Percentiles rank a stretch among this genome's conserved stretches.
Evolutionary conservation across 345 rosid species (phyloP).

Genomic region (Hibiscus trionum): DNA sequence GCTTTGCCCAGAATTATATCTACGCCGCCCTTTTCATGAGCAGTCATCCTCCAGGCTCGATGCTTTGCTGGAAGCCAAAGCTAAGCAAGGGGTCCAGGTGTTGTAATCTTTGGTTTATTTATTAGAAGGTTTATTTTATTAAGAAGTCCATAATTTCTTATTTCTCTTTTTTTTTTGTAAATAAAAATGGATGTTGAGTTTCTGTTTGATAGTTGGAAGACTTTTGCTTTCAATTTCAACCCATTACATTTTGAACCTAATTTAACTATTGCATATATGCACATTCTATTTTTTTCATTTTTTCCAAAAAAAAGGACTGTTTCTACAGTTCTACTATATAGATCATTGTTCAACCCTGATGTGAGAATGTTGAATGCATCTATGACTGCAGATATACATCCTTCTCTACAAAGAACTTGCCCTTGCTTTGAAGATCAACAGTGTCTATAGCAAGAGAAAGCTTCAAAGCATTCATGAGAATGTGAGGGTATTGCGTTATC

Average conservation of each 20-base stretch:
- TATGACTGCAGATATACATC: slow-evolving; percentile 70
- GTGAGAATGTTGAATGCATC: not conserved
- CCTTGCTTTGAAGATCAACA: slow-evolving; percentile 94
- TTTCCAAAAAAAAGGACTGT: not conserved
- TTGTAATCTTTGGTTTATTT: not conserved
- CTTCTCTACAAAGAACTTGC: slow-evolving; percentile 98
- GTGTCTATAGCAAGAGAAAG: slow-evolving; percentile 89
- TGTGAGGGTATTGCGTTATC: slow-evolving; percentile 92
- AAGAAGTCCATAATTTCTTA: not conserved
- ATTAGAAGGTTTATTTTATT: not conserved
- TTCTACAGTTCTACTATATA: not conserved
- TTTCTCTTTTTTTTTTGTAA: not conserved
- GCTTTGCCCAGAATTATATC: slow-evolving; percentile 96
- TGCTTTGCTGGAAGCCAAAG: slow-evolving; percentile 84
- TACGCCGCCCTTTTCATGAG: slow-evolving; percentile 73
- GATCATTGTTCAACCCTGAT: not conserved
- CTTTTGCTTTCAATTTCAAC: not conserved
- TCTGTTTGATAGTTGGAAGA: not conserved
- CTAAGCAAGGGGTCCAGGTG: slow-evolving; percentile 99
- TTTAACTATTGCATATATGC: not conserved
- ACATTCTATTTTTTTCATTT: not conserved
- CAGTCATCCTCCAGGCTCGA: slow-evolving; percentile 80
- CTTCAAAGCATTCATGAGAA: slow-evolving; percentile 96
- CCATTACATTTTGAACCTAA: not conserved
- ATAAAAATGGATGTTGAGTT: not conserved